These are phyloP conservation scores for Suhomyces vadensis DNA, from an alignment of 805 yeast species.

Conservation along the genomic window DNA sequence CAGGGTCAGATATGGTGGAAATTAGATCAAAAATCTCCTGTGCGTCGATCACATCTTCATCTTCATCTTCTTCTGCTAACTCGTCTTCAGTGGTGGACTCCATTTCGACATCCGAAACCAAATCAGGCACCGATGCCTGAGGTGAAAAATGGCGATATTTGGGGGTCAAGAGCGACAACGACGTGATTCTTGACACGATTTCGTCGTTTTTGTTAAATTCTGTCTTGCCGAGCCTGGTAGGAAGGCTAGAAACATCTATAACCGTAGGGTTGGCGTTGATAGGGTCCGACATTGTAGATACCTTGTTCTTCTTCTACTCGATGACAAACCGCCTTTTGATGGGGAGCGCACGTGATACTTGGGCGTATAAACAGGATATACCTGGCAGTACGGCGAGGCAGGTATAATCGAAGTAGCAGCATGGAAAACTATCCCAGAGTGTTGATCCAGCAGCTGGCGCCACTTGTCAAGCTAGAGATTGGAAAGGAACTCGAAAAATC, in stretches of 20 bases:
- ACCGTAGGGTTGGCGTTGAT: constrained; percentile 92
- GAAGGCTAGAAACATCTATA: constrained; percentile 71
- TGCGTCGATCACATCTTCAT: constrained; percentile 69
- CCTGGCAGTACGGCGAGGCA: too few relatives aligned
- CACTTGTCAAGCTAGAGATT: constrained; percentile 24
- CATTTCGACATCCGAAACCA: constrained; percentile 23
- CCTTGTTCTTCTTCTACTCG: not conserved
- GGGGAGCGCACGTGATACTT: too few relatives aligned
- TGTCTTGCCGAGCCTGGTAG: constrained; percentile 51
- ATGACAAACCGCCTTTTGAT: not conserved
- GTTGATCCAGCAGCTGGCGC: constrained; percentile 37
- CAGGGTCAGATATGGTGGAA: constrained; percentile 91
- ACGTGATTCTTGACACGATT: constrained; percentile 28
- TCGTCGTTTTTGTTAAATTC: constrained; percentile 16
- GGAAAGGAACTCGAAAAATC: constrained; percentile 16
- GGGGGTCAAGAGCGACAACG: constrained; percentile 32
- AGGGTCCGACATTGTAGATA: constrained; percentile 63
- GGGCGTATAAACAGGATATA: too few relatives aligned
- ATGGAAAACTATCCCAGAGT: constrained; percentile 35
- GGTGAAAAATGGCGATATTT: constrained; percentile 1
- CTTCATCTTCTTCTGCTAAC: constrained; percentile 26
- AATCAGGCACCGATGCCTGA: constrained; percentile 25
- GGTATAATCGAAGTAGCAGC: not conserved
- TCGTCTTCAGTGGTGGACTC: constrained; percentile 18
- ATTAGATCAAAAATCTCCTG: constrained; percentile 90